Base-by-base conservation (phyloP, 2,329 filamentous ascomycete species). In the Talaromyces sp. region DNA sequence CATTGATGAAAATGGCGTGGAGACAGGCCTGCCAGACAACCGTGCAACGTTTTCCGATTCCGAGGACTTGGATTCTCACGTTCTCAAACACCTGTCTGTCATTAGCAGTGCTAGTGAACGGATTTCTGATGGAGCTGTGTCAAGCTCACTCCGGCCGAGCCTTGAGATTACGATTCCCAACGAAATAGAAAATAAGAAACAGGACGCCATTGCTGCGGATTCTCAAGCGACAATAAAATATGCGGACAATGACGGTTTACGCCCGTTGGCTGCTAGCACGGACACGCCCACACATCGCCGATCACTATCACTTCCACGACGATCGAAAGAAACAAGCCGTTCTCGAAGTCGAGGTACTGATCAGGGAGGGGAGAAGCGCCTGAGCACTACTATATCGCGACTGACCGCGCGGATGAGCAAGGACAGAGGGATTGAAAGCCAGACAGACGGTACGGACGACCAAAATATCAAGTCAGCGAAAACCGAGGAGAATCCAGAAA, bases 1-100 rank as follows among this genome's bases (percentile, higher is more conserved):
- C 0, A 91, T 96, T 69, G 85, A 91, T 31, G 89, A 93, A 59
- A 83, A 89, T 64, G 75, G 74, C 19, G 71, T 70, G 6, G 68
- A 71, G 43, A 68, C 69, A 51, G 26, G 10, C n/a, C 21, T 49
- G 11, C 31, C 27, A 3, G 78, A 80, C 38, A 71, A 70, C 14
- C 63, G 70, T 13, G 60, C 68, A 6, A 73, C 70, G 7, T 73
- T 68, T 21, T 64, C 64, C 31, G 64, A 67, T 5, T 71, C 70
- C 14, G 66, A 67, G 26, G 65, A 60, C 21, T 58, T 59, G 3
- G 65, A 64, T 31, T 63, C 68, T 14, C 58, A 64, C 5, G 62
- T 64, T 21, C 67, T 64, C 17, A 59, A 69, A 11, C 65, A 63
- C 14, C 41, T 61, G 26, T 63, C 67, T 13, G 58, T 60, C 10